Conservation (phyloP, 148 eudicot genomes). For the Arctostaphylos glauca region DNA sequence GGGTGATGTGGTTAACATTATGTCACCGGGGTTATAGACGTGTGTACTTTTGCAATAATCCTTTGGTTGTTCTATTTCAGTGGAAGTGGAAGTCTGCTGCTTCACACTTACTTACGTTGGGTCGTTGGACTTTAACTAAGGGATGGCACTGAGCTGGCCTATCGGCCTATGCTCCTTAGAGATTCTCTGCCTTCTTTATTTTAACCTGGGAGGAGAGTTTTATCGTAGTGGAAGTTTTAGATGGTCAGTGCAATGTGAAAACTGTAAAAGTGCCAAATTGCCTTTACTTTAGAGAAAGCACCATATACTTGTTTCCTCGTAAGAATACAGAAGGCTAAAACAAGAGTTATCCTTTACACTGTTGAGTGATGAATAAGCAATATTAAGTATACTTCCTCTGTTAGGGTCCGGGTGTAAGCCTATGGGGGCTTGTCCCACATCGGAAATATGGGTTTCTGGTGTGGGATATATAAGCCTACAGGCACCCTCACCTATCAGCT, state of each 20-base stretch:
- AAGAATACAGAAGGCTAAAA: neutral
- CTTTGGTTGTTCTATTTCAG: slow-evolving; percentile 3
- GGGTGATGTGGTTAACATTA: neutral
- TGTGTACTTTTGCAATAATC: neutral
- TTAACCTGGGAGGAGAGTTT: neutral
- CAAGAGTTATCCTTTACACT: neutral
- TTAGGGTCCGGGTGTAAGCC: too few relatives aligned
- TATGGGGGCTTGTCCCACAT: too few relatives aligned
- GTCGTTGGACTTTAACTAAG: neutral
- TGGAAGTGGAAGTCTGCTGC: slow-evolving; percentile 7
- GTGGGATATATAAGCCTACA: too few relatives aligned
- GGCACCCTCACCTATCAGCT: too few relatives aligned
- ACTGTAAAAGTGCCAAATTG: slow-evolving; percentile 9
- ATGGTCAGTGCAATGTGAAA: neutral
- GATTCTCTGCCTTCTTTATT: neutral
- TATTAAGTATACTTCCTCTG: neutral
- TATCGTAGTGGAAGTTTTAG: neutral
- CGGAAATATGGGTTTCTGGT: too few relatives aligned
- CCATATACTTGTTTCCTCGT: neutral
- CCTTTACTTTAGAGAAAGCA: neutral
- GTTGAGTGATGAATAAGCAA: neutral
- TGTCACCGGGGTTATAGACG: neutral
- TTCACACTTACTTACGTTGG: neutral
- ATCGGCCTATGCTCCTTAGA: neutral
- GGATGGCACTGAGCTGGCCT: neutral